Evolutionary conservation across 2,329 filamentous ascomycete species (phyloP), one percentile per base, ranked within the genome.

Genomic region (Colletotrichum zoysiae): DNA sequence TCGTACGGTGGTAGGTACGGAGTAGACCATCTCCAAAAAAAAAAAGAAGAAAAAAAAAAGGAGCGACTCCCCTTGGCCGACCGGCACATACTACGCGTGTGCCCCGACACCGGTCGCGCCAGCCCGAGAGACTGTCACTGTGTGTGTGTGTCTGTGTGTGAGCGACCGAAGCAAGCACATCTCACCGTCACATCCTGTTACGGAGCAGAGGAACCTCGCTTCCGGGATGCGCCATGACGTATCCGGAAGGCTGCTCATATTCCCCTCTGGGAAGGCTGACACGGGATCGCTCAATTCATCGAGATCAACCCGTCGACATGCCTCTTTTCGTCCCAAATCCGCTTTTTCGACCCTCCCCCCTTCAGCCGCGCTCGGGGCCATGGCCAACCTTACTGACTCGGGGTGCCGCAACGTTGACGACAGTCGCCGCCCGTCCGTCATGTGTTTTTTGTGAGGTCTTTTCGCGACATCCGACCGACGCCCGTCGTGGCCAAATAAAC

Each of bases 231-330:
- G 53, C 46, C 65, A 71, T 71, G 69, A 71, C 69, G 69, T 71
- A 56, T 35, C 59, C 35, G 46, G 44, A 62, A 42, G 55, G 58
- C 30, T 33, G 58, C 59, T 69, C 69, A 48, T 69, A 53, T 71
- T 55, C 69, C 69, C 46, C 46, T 69, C 53, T 69, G 57, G 69
- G 69, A 42, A 71, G 59, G 44, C 55, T 64, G 69, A 64, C 68
- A 71, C 69, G 69, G 69, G 59, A 71, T 71, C 65, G 38, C 69
- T 69, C 51, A 30, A 59, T 55, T 30, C 23, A 69, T 71, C 65
- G 69, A 71, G 65, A 71, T 71, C 53, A 63, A 38, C 58, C 64
- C 35, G 55, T 40, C 35, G 40, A 8, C 16, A 12, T 46, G 12
- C 42, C 42, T 38, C 20, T 38, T 38, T 9, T 38, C 40, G 26